phyloP scores from a whole-genome alignment of 345 rosid species.

The Acer yangbiense region DNA sequence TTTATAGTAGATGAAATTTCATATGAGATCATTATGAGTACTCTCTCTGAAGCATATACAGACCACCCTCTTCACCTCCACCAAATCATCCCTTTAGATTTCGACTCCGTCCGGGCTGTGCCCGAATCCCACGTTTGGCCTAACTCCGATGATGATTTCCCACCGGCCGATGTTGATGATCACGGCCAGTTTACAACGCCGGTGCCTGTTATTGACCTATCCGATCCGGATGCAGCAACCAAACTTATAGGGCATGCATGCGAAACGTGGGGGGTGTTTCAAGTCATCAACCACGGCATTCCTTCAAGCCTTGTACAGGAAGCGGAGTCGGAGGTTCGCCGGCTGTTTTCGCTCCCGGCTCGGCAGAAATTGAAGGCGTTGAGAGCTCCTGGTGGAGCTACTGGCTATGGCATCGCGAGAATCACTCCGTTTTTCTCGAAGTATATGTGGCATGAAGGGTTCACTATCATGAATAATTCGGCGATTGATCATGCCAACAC shows the following conservation, averaged over 20 bases:
- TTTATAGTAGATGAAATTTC: background rate
- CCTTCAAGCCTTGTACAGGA: conserved; percentile 43
- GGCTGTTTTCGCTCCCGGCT: conserved; percentile 66
- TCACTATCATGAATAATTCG: conserved; percentile 76
- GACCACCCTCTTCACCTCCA: conserved; percentile 55
- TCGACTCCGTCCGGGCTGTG: conserved; percentile 41
- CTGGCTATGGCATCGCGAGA: conserved; percentile 78
- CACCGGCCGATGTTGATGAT: conserved; percentile 20
- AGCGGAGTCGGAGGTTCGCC: conserved; percentile 47
- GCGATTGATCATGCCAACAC: conserved; percentile 59
- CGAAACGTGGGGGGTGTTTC: conserved; percentile 77
- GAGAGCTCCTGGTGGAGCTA: conserved; percentile 48
- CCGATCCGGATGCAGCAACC: conserved; percentile 44
- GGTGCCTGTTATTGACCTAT: conserved; percentile 62
- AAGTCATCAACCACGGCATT: conserved; percentile 64
- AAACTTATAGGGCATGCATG: conserved; percentile 53
- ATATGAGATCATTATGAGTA: conserved; percentile 20
- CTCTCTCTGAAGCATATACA: conserved; percentile 52
- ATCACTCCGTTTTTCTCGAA: conserved; percentile 68
- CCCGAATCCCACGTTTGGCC: conserved; percentile 67
- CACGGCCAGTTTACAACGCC: background rate
- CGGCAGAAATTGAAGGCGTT: conserved; percentile 61
- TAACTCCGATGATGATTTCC: conserved; percentile 28
- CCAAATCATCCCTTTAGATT: conserved; percentile 55
- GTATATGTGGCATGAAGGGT: conserved; percentile 95